Evolutionary conservation across 768 basidiomycete genomes (phyloP), one percentile per base, ranked within the genome.

Genomic region (Calocybe gangraenosa): DNA sequence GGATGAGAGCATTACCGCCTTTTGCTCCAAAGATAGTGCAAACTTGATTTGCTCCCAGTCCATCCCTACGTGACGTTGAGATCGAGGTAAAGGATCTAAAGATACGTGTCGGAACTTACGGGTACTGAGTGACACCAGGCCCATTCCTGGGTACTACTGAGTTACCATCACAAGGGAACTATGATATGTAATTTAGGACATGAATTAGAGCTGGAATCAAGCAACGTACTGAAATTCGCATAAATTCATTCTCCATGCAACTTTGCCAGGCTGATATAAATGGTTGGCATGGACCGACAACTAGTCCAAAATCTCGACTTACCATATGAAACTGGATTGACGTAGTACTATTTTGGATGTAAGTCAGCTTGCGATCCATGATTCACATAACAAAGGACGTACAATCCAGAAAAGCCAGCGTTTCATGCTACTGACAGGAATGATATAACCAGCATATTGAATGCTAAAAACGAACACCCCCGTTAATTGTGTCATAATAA

Each of bases 351-450:
- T n/a, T 15, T n/a, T 8, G 46, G 19, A 19, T 15, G 19, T 40
- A 6, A 44, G 22, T 62, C 28, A 62, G 46, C 23, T 15, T 15
- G 1, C 10, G 0, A 31, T 23, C 6, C 19, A 10, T 34, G 13
- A 33, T 18, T 30, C 35, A 40, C 7, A 32, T 34, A 14, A 43
- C 25, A n/a, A 30, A 35, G 2, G 1, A 70, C 81, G 51, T 54
- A 84, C 82, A 22, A 91, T 82, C 90, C 90, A 92, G 68, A 88
- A 89, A 7, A 92, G 59, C 85, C 85, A 91, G 34, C 81, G 69
- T 59, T 88, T 85, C 84, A 88, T 87, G 49, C 74, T 68, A 51
- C 71, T 69, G 6, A 78, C 74, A 0, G 83, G 83, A 47, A 88
- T 78, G 41, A 81, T 75, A 58, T 85, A 85, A 3, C 86, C 87